Evolutionary conservation across 1,284 basidiomycete genomes (phyloP), one percentile per base, ranked within the genome.

Genomic region (Coniferiporia weirii): DNA sequence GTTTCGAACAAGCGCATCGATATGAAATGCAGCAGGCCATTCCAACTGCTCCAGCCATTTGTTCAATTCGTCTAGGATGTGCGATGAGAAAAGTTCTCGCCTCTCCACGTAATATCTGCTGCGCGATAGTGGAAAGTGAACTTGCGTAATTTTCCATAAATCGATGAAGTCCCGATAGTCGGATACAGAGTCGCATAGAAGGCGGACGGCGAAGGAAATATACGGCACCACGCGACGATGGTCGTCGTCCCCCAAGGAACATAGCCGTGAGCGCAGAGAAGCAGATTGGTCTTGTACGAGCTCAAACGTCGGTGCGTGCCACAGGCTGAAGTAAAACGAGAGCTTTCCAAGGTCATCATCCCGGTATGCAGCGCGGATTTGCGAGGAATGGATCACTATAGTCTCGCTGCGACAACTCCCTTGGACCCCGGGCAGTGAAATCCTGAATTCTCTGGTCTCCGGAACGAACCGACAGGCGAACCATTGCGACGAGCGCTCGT

Each of bases 1-100:
- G 32, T 69, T 73, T 4, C 73, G 73, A 2, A 80, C 61, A 2
- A 85, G 66, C 0, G 76, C 73, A 63, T 82, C 78, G 19, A 84
- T 68, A 65, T 86, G 83, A 64, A 83, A 85, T 3, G 81, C 76
- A 13, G 84, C 73, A 45, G 61, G 67, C 78, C 80, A 83, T 15
- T 75, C 68, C 7, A 83, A 65, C 17, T 56, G 55, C n/a, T 63
- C 61, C 32, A 82, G 65, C 71, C 76, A 77, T 0, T 19, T 15
- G 2, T 71, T 55, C 43, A 82, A 71, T 22, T 68, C 54, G 1
- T 66, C 56, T 34, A 80, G 65, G 7, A 70, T 67, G 2, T 51
- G 22, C 2, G 60, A 17, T 1, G 79, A 77, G 63, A 83, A 85
- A 7, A 84, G 69, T 0, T 64, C 64, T 22, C 79, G 71, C 22